A percentile compares a stretch with the other conserved stretches of the same genome.
phyloP scores from a whole-genome alignment of 495 filamentous ascomycete genomes.

The Parachaetomium inaequale region DNA sequence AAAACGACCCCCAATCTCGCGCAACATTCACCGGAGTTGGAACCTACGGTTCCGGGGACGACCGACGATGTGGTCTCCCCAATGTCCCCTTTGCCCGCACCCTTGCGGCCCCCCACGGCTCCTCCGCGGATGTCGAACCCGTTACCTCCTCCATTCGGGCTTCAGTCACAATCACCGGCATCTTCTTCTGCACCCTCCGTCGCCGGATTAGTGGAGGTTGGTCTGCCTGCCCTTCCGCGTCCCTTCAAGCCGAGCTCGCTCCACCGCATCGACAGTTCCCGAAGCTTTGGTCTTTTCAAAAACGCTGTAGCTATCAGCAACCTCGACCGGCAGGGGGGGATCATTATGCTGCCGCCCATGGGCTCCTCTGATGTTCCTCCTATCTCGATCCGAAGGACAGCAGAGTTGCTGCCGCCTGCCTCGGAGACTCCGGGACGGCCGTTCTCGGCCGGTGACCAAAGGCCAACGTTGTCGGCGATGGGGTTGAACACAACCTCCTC shows the following conservation, averaged over 20 bases:
- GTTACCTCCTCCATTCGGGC: neutral
- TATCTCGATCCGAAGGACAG: neutral
- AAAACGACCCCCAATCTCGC: neutral
- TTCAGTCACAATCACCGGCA: neutral
- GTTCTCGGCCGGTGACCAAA: neutral
- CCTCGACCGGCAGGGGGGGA: neutral
- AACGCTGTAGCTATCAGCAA: neutral
- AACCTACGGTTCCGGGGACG: neutral
- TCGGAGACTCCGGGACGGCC: neutral
- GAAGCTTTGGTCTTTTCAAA: slow-evolving; percentile 10
- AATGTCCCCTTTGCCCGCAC: slow-evolving; percentile 8
- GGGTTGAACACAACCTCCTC: slow-evolving; percentile 4
- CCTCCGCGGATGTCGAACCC: neutral
- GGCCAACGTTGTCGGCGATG: neutral
- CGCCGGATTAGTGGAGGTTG: neutral
- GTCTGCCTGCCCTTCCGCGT: neutral
- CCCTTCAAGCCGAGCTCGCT: neutral
- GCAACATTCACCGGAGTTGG: neutral
- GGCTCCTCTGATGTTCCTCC: neutral
- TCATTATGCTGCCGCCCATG: neutral
- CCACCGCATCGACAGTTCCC: slow-evolving; percentile 25
- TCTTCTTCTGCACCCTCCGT: neutral
- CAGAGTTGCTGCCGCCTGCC: neutral
- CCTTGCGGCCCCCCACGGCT: neutral
- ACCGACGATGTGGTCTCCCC: neutral